Base-by-base conservation (phyloP, 2,329 filamentous ascomycete genomes). In the Aspergillus sp. region DNA sequence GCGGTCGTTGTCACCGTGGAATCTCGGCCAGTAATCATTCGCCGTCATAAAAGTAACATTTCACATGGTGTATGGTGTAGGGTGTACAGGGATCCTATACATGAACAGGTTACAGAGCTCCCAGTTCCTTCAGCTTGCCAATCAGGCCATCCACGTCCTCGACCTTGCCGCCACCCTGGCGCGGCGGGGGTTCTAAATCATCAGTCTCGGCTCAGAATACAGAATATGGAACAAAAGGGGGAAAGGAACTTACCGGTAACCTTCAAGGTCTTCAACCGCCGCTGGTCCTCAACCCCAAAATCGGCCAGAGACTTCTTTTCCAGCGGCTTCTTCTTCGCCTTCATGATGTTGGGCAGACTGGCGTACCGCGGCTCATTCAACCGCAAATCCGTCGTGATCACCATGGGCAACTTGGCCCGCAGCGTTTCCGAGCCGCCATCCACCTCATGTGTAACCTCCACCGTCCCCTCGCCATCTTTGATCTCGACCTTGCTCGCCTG, bases 271-370 rank as follows among this genome's bases (percentile, higher is more conserved):
- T 93, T 95, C 66, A 98, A 71, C 60, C 90, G 78, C 70, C 78
- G 82, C 67, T 79, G 77, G 44, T 79, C 80, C 59, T 89, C 83
- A 39, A 95, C 71, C 2, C 86, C 88, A 67, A 86, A 86, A 64
- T 98, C 93, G 48, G 75, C 78, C 66, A 96, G 68, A 55, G 79
- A 88, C 78, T 88, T 85, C 85, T 96, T 97, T 62, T 93, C 88
- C 59, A 98, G 64, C 63, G 87, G 87, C 85, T 98, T 98, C 86
- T 97, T 98, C 86, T 98, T 98, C 45, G 93, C 93, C 84, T 97
- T 98, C 93, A 98, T 98, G 56, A 98, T 97, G 67, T 97, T 97
- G 43, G 90, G 91, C 79, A 98, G 69, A 70, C 82, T 95, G 26
- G 91, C 93, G 68, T 95, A 98, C 54, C 93, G 77, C 49, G 93